These are phyloP conservation scores for Eudorina sp. DNA, from an alignment of 139 green algal genomes.

Conservation along the genomic window DNA sequence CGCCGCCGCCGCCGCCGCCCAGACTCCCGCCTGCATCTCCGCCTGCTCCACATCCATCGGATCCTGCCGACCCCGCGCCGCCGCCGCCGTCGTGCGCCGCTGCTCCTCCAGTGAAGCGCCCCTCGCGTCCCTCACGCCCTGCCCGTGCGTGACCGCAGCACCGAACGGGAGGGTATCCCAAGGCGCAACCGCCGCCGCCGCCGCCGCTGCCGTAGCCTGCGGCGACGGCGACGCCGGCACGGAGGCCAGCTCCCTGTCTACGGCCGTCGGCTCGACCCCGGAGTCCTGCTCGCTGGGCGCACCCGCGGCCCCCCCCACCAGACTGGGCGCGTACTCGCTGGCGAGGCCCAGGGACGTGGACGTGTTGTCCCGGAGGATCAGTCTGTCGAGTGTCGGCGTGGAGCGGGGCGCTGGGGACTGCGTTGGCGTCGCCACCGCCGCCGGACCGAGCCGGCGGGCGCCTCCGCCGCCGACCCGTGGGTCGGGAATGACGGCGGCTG, in stretches of 20 bases:
- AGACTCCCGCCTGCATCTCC: too few species aligned
- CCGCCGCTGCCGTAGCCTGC: not conserved
- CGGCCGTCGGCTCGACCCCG: not conserved
- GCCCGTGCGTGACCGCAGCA: too few species aligned
- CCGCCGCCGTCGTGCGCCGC: too few species aligned
- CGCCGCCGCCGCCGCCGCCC: not conserved
- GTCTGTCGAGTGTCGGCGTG: not conserved
- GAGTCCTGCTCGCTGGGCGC: constrained; percentile 28
- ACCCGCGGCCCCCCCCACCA: not conserved
- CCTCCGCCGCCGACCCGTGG: not conserved
- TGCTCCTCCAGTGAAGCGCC: too few species aligned
- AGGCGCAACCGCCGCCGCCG: not conserved
- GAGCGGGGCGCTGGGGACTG: not conserved
- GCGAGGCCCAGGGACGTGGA: not conserved
- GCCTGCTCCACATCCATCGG: not conserved
- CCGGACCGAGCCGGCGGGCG: not conserved
- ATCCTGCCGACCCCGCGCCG: not conserved
- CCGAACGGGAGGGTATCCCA: too few species aligned
- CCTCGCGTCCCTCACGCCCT: too few species aligned
- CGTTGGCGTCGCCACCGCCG: not conserved
- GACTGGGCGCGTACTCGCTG: not conserved
- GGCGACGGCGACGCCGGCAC: not conserved
- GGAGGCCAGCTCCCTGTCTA: not conserved
- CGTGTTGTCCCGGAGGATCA: not conserved
- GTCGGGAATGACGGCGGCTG: not conserved